Conservation (phyloP, 2,329 filamentous ascomycete species). For the Aspergillus pseudonomiae region DNA sequence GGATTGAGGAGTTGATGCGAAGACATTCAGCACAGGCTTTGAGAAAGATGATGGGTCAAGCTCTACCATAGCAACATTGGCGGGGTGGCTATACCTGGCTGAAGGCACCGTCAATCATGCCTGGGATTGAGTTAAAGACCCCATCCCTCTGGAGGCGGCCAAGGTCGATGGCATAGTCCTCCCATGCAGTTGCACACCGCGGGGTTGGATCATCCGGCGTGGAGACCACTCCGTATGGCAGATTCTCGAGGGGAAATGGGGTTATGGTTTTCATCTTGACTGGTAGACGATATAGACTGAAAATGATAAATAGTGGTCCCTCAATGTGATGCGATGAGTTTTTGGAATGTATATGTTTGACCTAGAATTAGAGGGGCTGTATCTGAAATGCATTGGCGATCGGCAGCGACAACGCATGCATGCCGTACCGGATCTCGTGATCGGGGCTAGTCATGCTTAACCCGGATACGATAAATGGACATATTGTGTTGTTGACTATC, state of each 20-base stretch:
- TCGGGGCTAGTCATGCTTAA: not conserved
- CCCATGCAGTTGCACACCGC: not conserved
- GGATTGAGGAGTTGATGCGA: not conserved
- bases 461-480: not conserved
- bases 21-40: not conserved
- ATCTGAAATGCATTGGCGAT: not conserved
- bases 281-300: not conserved
- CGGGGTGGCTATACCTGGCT: not conserved
- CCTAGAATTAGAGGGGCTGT: not conserved
- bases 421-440: not conserved
- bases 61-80: not conserved
- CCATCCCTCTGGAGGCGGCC: not conserved
- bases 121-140: not conserved
- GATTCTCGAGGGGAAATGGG: not conserved
- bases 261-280: not conserved
- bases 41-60: not conserved
- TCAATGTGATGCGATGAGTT: not conserved
- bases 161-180: not conserved
- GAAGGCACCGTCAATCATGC: not conserved
- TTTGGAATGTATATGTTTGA: not conserved
- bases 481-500: not conserved
- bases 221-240: not conserved
- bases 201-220: not conserved
- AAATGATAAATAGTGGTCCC: fast-evolving
- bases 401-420: not conserved